Evolutionary conservation across 768 basidiomycete species (phyloP), one percentile per base, ranked within the genome.

Genomic region (Kwoniella newhampshirensis): DNA sequence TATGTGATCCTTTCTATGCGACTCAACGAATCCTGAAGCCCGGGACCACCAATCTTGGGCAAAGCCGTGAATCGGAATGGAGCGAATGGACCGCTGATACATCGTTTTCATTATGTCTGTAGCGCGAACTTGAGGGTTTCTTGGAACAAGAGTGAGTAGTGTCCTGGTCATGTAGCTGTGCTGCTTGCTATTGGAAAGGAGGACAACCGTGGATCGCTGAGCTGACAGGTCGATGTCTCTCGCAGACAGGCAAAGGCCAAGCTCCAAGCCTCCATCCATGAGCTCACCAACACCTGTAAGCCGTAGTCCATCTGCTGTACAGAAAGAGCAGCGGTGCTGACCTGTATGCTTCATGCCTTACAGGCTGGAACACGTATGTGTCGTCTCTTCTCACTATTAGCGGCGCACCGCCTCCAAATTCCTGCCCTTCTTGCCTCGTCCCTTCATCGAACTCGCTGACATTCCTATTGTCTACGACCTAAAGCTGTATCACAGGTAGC

Each of bases 121-220:
- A 94, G 91, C 88, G 87, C 79, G 92, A 96, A 75, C 83, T 96
- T 40, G 78, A 83, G 27, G 75, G 78, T 17, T 92, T 91, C 78
- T 77, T 94, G 56, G 88, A 90, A 68, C 83, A 83, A 57, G 86
- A 91, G 79, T 73, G 41, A 25, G 71, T 62, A 32, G 6, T 13
- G 32, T 32, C 32, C n/a, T n/a, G n/a, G n/a, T n/a, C n/a, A n/a
- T n/a, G n/a, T n/a, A n/a, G n/a, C n/a, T n/a, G n/a, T n/a, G n/a
- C n/a, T n/a, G n/a, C n/a, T n/a, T n/a, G n/a, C n/a, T n/a, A n/a
- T n/a, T n/a, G n/a, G n/a, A n/a, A n/a, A n/a, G n/a, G n/a, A n/a
- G n/a, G n/a, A n/a, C n/a, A n/a, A n/a, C n/a, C n/a, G n/a, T n/a
- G n/a, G n/a, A 6, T 32, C 32, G 13, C 32, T 6, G 7, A 6